Evolutionary conservation across 2,329 filamentous ascomycete genomes (phyloP).

Genomic region (Leptodontidium sp.): DNA sequence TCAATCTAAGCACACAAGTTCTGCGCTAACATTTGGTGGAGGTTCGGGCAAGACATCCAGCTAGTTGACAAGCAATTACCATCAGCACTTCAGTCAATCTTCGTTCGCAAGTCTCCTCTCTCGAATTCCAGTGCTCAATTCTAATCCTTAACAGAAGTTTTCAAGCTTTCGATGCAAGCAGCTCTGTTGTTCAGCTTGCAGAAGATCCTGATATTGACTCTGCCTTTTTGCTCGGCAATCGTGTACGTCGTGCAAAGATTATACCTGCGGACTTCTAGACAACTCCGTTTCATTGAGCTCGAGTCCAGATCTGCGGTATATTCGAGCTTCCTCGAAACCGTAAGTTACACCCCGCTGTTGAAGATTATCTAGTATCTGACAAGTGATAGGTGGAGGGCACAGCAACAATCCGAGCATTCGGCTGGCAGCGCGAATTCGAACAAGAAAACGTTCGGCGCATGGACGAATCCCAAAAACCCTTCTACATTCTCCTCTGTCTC

Average conservation of each 20-base stretch:
- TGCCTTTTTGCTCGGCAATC: constrained; percentile 4
- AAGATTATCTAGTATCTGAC: constrained; percentile 52
- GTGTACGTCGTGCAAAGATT: constrained; percentile 48
- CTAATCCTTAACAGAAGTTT: background rate
- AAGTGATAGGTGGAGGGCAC: constrained; percentile 50
- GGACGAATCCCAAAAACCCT: constrained; percentile 62
- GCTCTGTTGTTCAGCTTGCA: constrained; percentile 22
- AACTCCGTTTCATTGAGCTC: constrained; percentile 55
- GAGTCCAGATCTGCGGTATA: constrained; percentile 32
- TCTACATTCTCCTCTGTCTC: constrained; percentile 62
- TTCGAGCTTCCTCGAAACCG: background rate
- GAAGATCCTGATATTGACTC: background rate
- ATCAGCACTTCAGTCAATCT: background rate
- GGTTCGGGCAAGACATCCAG: constrained; percentile 37
- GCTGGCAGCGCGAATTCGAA: constrained; percentile 51
- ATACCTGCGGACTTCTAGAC: constrained; percentile 56
- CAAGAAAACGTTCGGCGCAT: constrained; percentile 56
- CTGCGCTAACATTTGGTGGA: background rate
- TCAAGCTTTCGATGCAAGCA: background rate
- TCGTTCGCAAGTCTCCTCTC: background rate
- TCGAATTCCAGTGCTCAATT: background rate
- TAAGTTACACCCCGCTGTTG: constrained; percentile 45
- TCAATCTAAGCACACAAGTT: background rate
- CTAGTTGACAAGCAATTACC: constrained; percentile 41
- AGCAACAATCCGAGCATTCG: constrained; percentile 55